Base-by-base conservation (phyloP, 768 basidiomycete species). In the Lactifluus volemus region DNA sequence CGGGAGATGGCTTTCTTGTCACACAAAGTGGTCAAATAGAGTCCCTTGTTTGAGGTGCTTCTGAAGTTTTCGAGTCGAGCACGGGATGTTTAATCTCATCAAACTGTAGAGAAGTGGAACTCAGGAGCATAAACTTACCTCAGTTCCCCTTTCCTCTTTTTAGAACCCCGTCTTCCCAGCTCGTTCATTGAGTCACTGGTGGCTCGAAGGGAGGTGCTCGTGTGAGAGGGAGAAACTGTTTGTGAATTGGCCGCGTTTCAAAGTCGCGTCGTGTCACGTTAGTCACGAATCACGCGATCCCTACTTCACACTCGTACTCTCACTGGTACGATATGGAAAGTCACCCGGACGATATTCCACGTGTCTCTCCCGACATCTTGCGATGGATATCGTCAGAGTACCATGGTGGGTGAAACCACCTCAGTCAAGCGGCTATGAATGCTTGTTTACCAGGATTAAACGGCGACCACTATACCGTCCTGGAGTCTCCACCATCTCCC, bases 401-500 rank as follows among this genome's bases (percentile, higher is more conserved):
- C 53, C 66, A 68, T 14, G 74, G 73, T 70, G 45, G 51, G 68
- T 65, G 15, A 41, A 36, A 29, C 38, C n/a, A 29, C 14, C 32
- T 34, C 25, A 11, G 49, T 44, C 7, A 3, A 36, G 47, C n/a
- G 17, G 21, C n/a, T 30, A 30, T 25, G 45, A 45, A 15, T 17
- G 32, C n/a, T n/a, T 11, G 25, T 44, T 48, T 58, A 34, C 32
- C 4, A 88, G 86, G 83, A 60, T 70, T 85, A 68, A 88, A 89
- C 66, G 84, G 84, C 15, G 68, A 73, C 39, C 72, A 76, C 29
- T 75, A 81, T 55, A 77, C 81, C 44, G 71, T 78, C 17, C 71
- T 88, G 8, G 74, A 82, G 38, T 59, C 66, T 12, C 79, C 84
- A 14, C 90, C 91, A 29, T 80, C 83, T 0, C 71, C 88, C 6